Base-by-base conservation (phyloP, 495 filamentous ascomycete genomes). In the Chaetomium cochliodes region DNA sequence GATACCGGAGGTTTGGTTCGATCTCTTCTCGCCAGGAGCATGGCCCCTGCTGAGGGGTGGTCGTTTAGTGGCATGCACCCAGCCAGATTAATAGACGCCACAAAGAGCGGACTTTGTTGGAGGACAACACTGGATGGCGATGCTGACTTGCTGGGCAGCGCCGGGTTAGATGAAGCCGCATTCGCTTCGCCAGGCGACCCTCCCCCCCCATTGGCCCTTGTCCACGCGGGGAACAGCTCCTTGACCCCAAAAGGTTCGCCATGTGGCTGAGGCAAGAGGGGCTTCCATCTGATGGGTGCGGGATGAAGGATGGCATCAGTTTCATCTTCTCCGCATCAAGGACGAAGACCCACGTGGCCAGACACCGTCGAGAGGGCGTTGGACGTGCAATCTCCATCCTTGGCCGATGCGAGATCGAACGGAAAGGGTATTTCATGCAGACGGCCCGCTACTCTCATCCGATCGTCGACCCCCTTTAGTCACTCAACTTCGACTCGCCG, bases 61-160 rank as follows among this genome's bases (percentile, higher is more conserved):
- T 46, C 52, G 55, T 42, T 64, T 64, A 60, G 65, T 41, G 60
- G 65, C 59, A 67, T 64, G 65, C 61, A 67, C 18, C 42, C 8
- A 3, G 42, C 33, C 28, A 20, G 59, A 67, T 67, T 54, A 46
- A 26, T 42, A 37, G 53, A 25, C 44, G 18, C 5, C 37, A 28
- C 47, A n/a, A n/a, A 16, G 59, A 5, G 23, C 52, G 22, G 52
- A 33, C 9, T 28, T 33, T 55, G 9, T 33, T 26, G 16, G 18
- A 33, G 8, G 52, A n/a, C 30, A 20, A 25, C 30, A 23, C 30
- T 22, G 33, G 37, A 18, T 42, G 54, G 54, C 5, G 12, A 16
- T 11, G 54, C 33, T 23, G 15, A 41, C 33, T 22, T 15, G 56
- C 22, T 30, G 39, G 47, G 47, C 7, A 25, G 4, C 42, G 8